Conservation (phyloP, 78 protist genomes). For the Guillardia theta region DNA sequence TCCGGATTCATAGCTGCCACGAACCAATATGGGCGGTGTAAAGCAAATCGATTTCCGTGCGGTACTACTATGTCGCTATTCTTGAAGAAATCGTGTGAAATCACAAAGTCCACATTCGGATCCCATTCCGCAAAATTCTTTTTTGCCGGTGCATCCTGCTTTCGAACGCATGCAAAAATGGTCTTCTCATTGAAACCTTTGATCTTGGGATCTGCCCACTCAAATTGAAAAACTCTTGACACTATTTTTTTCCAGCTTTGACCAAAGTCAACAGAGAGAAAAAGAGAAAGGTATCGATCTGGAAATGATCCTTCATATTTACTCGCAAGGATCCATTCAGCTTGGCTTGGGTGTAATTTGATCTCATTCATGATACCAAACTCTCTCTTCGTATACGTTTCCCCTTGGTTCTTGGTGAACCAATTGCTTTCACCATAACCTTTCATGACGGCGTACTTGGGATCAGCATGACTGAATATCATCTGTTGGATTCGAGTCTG, state of each 20-base stretch:
- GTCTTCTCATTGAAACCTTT: not conserved
- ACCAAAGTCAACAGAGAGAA: not conserved
- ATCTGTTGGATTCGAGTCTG: conserved; percentile 19
- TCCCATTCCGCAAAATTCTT: not conserved
- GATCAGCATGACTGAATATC: not conserved
- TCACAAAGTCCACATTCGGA: not conserved
- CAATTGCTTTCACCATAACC: not conserved
- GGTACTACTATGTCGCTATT: not conserved
- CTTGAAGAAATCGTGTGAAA: not conserved
- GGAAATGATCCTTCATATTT: not conserved
- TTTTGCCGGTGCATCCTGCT: not conserved
- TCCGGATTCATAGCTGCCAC: conserved; percentile 20
- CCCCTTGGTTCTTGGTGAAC: conserved; percentile 8
- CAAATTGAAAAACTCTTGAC: not conserved
- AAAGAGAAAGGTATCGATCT: not conserved
- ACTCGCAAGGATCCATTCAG: not conserved
- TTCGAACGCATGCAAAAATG: not conserved
- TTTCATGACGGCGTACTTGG: not conserved
- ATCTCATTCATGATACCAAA: not conserved
- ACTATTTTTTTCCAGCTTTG: not conserved
- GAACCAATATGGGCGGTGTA: not conserved
- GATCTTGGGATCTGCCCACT: not conserved
- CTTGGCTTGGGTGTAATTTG: not conserved
- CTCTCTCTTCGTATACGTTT: not conserved
- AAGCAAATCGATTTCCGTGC: not conserved